A percentile compares a stretch with the other conserved stretches of the same genome.
phyloP scores from a whole-genome alignment of 2,329 filamentous ascomycete genomes.

The Aspergillus hortae region DNA sequence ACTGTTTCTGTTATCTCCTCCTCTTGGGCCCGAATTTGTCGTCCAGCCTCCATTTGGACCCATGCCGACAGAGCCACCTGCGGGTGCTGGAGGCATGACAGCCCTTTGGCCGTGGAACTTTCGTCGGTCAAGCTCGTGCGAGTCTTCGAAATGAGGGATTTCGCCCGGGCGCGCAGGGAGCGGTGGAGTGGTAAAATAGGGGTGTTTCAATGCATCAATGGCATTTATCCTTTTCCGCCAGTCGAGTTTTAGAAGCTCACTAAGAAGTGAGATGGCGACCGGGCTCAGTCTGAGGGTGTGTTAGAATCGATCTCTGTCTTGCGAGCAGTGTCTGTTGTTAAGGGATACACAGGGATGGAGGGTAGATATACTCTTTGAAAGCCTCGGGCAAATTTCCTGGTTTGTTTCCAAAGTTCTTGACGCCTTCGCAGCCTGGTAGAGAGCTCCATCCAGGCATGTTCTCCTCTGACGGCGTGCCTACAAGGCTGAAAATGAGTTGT shows the following conservation, averaged over 20 bases:
- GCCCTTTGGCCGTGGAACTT: constrained; percentile 85
- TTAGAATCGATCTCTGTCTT: constrained; percentile 9
- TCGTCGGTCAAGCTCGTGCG: constrained; percentile 90
- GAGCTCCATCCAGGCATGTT: constrained; percentile 89
- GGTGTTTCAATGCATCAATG: constrained; percentile 85
- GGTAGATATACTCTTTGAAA: constrained; percentile 64
- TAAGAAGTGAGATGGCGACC: constrained; percentile 72
- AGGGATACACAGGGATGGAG: too few relatives aligned
- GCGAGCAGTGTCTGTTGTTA: too few relatives aligned
- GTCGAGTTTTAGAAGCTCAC: constrained; percentile 80
- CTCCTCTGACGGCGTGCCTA: constrained; percentile 83
- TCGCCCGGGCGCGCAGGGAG: constrained; percentile 78
- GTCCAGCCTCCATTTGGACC: constrained; percentile 57
- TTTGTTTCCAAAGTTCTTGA: constrained; percentile 60
- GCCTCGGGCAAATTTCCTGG: constrained; percentile 65
- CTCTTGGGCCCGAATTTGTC: constrained; percentile 28
- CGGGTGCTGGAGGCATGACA: constrained; percentile 81
- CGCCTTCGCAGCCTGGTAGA: constrained; percentile 74
- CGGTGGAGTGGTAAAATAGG: constrained; percentile 80
- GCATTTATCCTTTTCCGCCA: constrained; percentile 89
- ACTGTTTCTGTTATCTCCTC: constrained; percentile 29
- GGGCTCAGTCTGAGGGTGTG: constrained; percentile 54
- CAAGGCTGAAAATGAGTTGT: constrained; percentile 88
- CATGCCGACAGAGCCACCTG: constrained; percentile 83
- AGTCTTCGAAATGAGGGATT: constrained; percentile 88